Evolutionary conservation across 1,139 yeast species (phyloP).

Genomic region (Yamadazyma kanchanaburiensis): DNA sequence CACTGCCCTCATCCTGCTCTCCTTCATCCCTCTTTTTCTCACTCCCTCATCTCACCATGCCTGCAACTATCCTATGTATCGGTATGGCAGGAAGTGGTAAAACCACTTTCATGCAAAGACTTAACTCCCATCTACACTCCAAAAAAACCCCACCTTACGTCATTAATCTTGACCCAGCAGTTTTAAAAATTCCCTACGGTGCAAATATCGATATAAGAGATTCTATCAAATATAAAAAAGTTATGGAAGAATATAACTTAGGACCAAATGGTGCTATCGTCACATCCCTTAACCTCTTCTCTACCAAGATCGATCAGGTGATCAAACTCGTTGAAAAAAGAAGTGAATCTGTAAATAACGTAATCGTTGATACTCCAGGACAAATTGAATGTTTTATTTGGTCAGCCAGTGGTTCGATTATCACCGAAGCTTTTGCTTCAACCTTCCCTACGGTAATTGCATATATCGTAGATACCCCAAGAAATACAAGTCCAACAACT

Average conservation of each 20-base stretch:
- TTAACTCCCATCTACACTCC: slow-evolving; percentile 83
- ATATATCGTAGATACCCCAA: slow-evolving; percentile 93
- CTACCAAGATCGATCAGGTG: slow-evolving; percentile 96
- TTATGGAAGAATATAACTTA: slow-evolving; percentile 85
- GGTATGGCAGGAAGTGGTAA: slow-evolving; percentile 99
- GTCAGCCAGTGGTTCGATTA: slow-evolving; percentile 96
- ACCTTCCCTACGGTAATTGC: slow-evolving; percentile 95
- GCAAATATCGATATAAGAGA: slow-evolving; percentile 96
- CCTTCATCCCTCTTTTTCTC: no score
- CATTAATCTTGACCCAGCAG: slow-evolving; percentile 95
- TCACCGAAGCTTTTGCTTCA: slow-evolving; percentile 95
- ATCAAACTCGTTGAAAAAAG: slow-evolving; percentile 81
- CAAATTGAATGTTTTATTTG: slow-evolving; percentile 96
- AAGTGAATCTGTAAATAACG: slow-evolving; percentile 60
- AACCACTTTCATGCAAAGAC: slow-evolving; percentile 95
- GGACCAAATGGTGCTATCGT: slow-evolving; percentile 99
- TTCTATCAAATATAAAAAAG: slow-evolving; percentile 92
- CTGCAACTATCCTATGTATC: slow-evolving; percentile 74
- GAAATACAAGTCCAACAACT: slow-evolving; percentile 91
- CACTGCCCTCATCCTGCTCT: no score
- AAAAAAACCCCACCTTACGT: slow-evolving; percentile 79
- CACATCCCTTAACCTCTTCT: slow-evolving; percentile 84
- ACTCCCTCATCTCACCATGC: slow-evolving; percentile 39
- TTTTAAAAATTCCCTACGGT: slow-evolving; percentile 84
- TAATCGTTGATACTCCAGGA: slow-evolving; percentile 96